Percentiles rank a stretch among this genome's conserved stretches.
These are phyloP conservation scores for Platanthera zijinensis DNA, from an alignment of 106 monocot species.

Conservation along the genomic window DNA sequence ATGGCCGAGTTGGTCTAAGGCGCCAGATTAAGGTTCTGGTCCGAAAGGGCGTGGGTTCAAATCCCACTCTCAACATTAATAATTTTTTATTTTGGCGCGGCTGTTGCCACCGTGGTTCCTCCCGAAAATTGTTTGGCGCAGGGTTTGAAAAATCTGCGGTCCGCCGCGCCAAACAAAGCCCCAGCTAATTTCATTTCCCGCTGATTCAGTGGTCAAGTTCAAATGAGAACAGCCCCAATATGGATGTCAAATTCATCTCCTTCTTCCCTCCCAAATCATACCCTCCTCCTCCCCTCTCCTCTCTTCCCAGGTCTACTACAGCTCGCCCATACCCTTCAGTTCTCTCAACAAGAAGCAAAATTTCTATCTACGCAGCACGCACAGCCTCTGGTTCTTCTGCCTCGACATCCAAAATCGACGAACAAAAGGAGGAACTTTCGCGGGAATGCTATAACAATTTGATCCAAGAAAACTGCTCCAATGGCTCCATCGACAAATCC, in stretches of 20 bases:
- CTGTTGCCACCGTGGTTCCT: too few species aligned
- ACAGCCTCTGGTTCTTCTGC: background rate
- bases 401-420: background rate
- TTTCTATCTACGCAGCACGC: background rate
- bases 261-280: background rate
- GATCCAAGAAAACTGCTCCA: slow-evolving; percentile 34
- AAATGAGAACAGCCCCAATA: background rate
- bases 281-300: background rate
- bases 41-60: slow-evolving; percentile 97
- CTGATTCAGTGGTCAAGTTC: background rate
- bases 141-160: too few species aligned
- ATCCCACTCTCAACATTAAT: slow-evolving; percentile 70
- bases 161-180: too few species aligned
- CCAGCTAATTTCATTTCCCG: too few species aligned
- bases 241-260: background rate
- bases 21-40: slow-evolving; percentile 97
- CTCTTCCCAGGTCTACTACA: background rate
- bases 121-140: too few species aligned
- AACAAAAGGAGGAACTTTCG: slow-evolving; percentile 37
- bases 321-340: background rate
- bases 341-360: background rate
- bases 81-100: too few species aligned
- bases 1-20: slow-evolving; percentile 94
- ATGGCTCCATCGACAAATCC: slow-evolving; percentile 34
- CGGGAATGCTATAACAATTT: slow-evolving; percentile 36